Evolutionary conservation across 495 filamentous ascomycete species (phyloP).

Genomic region (Aspergillus bertholletiae): DNA sequence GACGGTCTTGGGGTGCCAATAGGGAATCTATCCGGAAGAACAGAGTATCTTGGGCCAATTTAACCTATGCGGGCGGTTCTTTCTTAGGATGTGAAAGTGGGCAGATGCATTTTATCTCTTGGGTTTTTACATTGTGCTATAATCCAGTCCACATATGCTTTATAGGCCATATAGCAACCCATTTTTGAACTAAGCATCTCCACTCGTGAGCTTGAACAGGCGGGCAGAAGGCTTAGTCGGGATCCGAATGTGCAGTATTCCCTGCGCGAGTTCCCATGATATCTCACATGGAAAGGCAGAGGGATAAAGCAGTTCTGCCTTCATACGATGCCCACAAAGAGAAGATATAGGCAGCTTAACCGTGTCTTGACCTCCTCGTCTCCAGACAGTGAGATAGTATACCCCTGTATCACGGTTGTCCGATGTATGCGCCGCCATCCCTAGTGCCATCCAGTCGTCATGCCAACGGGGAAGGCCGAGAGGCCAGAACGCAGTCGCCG

Average conservation of each 20-base stretch:
- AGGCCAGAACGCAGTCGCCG: constrained; percentile 15
- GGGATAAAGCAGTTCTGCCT: constrained; percentile 6
- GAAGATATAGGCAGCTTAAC: constrained; percentile 1
- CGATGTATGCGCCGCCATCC: constrained; percentile 3
- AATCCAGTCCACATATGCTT: too few species aligned
- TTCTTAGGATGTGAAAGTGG: too few species aligned
- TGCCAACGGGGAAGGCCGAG: constrained; percentile 16
- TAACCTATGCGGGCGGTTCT: too few species aligned
- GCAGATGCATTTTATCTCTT: too few species aligned
- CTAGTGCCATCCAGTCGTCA: constrained; percentile 16
- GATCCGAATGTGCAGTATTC: not conserved
- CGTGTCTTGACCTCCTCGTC: constrained; percentile 7
- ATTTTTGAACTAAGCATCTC: too few species aligned
- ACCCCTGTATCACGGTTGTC: not conserved
- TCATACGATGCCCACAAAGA: not conserved
- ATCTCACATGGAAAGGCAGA: not conserved
- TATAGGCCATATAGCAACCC: too few species aligned
- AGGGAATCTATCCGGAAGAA: too few species aligned
- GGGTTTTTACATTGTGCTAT: too few species aligned
- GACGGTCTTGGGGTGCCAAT: too few species aligned
- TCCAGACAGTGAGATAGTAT: constrained; percentile 18
- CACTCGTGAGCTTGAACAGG: not conserved
- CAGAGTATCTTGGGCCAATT: too few species aligned
- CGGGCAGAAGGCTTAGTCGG: constrained; percentile 4
- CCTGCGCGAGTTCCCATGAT: not conserved